These are phyloP conservation scores for Ilex aquifolium DNA, from an alignment of 257 asterid species.

Conservation along the genomic window DNA sequence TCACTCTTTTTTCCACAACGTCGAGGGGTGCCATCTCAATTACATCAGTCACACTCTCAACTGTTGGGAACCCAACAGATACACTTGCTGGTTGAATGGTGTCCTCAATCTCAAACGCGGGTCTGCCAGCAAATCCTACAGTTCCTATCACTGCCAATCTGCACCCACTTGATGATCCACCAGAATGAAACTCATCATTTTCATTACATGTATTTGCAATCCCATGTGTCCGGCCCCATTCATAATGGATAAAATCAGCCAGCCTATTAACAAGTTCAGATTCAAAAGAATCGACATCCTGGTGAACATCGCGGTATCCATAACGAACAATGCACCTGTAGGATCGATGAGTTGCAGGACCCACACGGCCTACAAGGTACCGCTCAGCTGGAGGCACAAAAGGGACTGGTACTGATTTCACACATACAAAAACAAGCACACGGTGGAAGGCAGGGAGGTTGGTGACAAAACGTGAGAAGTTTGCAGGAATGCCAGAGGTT, in stretches of 20 bases:
- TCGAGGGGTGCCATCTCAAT: background rate
- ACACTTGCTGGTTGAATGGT: background rate
- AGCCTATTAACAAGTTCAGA: background rate
- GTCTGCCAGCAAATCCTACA: background rate
- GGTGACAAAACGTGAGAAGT: constrained; percentile 1
- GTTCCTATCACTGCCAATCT: constrained; percentile 3
- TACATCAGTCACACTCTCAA: background rate
- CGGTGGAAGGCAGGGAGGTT: constrained; percentile 7
- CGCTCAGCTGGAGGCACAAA: constrained; percentile 4
- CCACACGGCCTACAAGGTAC: constrained; percentile 1
- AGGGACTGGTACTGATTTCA: constrained; percentile 1
- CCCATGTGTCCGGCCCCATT: background rate
- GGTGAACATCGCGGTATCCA: constrained; percentile 1
- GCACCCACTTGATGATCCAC: background rate
- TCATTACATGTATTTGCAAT: background rate
- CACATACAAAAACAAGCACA: background rate
- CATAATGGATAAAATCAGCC: background rate
- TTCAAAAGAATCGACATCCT: background rate
- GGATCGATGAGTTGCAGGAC: constrained; percentile 5
- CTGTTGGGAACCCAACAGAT: background rate
- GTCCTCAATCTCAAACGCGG: background rate
- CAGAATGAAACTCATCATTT: background rate
- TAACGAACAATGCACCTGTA: constrained; percentile 3
- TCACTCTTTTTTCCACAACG: background rate
- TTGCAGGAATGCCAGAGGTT: constrained; percentile 1